Percentiles rank a stretch among this genome's conserved stretches.
Evolutionary conservation across 805 yeast genomes (phyloP).

Genomic region (Wickerhamiella musiphila): DNA sequence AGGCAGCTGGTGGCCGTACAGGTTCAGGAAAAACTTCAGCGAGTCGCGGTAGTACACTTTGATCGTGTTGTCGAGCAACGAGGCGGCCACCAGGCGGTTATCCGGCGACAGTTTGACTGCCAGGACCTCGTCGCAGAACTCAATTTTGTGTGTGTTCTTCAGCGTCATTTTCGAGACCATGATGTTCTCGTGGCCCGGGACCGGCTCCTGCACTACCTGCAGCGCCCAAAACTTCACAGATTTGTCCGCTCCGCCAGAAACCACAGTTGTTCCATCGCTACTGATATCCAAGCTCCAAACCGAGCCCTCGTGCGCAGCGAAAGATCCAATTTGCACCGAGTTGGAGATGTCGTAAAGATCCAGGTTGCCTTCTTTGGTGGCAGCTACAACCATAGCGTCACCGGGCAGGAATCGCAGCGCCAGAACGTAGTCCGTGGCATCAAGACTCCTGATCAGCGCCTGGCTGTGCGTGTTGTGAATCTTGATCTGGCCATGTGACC

Average conservation of each 20-base stretch:
- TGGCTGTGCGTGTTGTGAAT: conserved; percentile 68
- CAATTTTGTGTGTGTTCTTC: conserved; percentile 63
- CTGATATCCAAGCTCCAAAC: conserved; percentile 84
- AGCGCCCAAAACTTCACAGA: conserved; percentile 80
- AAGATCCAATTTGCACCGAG: conserved; percentile 50
- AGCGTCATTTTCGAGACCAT: conserved; percentile 38
- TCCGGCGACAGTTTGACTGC: conserved; percentile 70
- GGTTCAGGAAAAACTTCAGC: conserved; percentile 68
- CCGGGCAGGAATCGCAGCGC: conserved; percentile 78
- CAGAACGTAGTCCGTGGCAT: conserved; percentile 65
- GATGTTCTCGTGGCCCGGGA: conserved; percentile 45
- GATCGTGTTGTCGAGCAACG: conserved; percentile 84
- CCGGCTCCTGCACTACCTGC: conserved; percentile 40
- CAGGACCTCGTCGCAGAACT: conserved; percentile 71
- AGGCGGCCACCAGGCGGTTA: conserved; percentile 56
- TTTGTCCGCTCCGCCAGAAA: conserved; percentile 92
- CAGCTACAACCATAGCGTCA: conserved; percentile 69
- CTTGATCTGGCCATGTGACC: conserved; percentile 77
- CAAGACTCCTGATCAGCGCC: conserved; percentile 71
- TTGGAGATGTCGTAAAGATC: conserved; percentile 77
- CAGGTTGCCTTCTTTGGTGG: conserved; percentile 73
- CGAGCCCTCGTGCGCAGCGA: conserved; percentile 65
- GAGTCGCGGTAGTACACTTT: conserved; percentile 82
- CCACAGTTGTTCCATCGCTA: conserved; percentile 65
- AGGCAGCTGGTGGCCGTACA: conserved; percentile 93